Conservation (phyloP, 768 basidiomycete genomes). For the Fistulinella prunicolor region DNA sequence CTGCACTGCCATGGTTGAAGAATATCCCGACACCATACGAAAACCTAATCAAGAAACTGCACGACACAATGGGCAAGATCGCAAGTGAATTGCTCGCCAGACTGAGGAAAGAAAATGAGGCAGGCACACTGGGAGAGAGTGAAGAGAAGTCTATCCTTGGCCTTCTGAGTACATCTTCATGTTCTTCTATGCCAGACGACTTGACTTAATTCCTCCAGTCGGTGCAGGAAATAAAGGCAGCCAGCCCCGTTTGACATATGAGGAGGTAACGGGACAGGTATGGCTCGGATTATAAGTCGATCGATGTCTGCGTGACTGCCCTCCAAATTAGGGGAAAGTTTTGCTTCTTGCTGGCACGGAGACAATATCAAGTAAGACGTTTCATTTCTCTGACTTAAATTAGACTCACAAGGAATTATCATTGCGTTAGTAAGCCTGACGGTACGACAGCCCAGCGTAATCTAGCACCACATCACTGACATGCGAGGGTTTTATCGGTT, state of each 20-base stretch:
- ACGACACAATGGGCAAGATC: constrained; percentile 32
- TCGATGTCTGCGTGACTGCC: background rate
- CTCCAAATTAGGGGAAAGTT: constrained; percentile 30
- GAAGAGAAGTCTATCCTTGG: constrained; percentile 40
- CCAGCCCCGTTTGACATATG: constrained; percentile 34
- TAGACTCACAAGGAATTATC: background rate
- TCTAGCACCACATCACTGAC: too few species aligned
- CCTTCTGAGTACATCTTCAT: constrained; percentile 28
- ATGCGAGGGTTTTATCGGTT: too few species aligned
- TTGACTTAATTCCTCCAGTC: constrained; percentile 24
- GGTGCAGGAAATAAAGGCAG: constrained; percentile 32
- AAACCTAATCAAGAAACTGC: constrained; percentile 24
- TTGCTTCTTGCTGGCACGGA: constrained; percentile 41
- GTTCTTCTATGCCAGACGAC: background rate
- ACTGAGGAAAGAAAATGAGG: constrained; percentile 33
- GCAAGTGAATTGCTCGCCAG: constrained; percentile 32
- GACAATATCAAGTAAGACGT: constrained; percentile 35
- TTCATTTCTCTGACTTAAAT: background rate
- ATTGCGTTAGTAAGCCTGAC: too few species aligned
- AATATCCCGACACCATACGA: constrained; percentile 31
- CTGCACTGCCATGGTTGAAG: constrained; percentile 32
- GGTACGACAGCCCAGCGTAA: too few species aligned
- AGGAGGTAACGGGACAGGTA: constrained; percentile 41
- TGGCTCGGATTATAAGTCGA: background rate
- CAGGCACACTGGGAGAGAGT: constrained; percentile 23